Conservation (phyloP, 257 asterid genomes). For the Misopates orontium region DNA sequence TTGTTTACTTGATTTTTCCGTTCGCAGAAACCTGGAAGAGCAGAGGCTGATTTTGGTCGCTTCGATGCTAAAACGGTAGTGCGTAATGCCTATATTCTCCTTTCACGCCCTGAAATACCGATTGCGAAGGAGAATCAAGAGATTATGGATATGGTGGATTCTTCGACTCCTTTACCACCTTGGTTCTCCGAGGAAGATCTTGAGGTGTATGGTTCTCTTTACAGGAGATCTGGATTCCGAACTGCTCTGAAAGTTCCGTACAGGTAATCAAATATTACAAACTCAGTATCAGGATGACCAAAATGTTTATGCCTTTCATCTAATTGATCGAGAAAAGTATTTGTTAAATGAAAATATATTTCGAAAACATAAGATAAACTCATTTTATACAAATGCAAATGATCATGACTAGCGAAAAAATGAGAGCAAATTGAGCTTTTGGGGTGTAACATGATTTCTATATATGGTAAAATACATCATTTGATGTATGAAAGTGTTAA, state of each 20-base stretch:
- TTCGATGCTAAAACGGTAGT: conserved; percentile 45
- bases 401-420: too few relatives aligned
- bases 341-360: too few relatives aligned
- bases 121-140: conserved; percentile 45
- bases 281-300: too few relatives aligned
- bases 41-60: conserved; percentile 59
- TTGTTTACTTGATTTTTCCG: background rate
- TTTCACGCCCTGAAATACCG: conserved; percentile 41
- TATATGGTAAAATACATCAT: too few relatives aligned
- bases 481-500: too few relatives aligned
- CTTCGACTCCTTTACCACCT: conserved; percentile 51
- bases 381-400: too few relatives aligned
- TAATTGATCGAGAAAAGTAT: too few relatives aligned
- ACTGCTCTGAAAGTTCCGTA: conserved; percentile 65
- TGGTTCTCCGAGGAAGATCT: conserved; percentile 67
- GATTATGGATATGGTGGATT: conserved; percentile 55
- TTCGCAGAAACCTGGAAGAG: conserved; percentile 49
- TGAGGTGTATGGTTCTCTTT: conserved; percentile 47
- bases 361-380: too few relatives aligned
- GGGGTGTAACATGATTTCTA: too few relatives aligned
- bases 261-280: conserved; percentile 37
- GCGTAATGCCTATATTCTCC: conserved; percentile 44
- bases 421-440: too few relatives aligned
- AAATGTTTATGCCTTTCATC: too few relatives aligned
- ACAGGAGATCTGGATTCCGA: conserved; percentile 58